Evolutionary conservation across 139 green algal species (phyloP).

Genomic region (Ostreobium quekettii): DNA sequence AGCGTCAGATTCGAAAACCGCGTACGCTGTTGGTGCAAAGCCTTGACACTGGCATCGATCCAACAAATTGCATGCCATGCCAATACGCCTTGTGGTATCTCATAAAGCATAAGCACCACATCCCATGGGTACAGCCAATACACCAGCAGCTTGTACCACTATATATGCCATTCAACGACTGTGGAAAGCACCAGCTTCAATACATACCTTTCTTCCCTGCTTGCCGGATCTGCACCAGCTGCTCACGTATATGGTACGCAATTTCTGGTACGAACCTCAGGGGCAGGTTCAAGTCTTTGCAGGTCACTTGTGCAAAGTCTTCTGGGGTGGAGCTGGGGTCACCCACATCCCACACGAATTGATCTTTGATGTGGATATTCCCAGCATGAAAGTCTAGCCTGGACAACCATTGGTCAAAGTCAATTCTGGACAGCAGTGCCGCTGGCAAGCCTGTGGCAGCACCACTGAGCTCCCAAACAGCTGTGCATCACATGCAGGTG

Average conservation of each 20-base stretch:
- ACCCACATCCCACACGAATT: neutral
- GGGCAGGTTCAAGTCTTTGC: neutral
- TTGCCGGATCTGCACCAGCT: neutral
- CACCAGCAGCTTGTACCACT: neutral
- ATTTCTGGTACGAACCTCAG: neutral
- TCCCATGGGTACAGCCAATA: neutral
- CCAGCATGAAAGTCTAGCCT: neutral
- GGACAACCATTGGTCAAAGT: neutral
- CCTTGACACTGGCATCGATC: neutral
- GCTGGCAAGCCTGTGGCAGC: no score
- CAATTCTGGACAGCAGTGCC: neutral
- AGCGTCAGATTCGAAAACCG: no score
- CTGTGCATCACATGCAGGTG: no score
- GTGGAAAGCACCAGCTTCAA: neutral
- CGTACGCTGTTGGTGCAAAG: neutral
- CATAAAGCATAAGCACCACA: neutral
- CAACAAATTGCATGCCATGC: neutral
- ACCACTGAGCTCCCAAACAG: no score
- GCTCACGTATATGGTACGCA: neutral
- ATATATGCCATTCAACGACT: neutral
- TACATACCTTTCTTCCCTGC: neutral
- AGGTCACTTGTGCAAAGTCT: neutral
- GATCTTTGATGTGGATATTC: neutral
- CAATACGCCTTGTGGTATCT: no score
- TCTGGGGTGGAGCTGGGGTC: neutral